A percentile compares a stretch with the other conserved stretches of the same genome.
Evolutionary conservation across 768 basidiomycete genomes (phyloP).

Genomic region (Auriscalpium orientale): DNA sequence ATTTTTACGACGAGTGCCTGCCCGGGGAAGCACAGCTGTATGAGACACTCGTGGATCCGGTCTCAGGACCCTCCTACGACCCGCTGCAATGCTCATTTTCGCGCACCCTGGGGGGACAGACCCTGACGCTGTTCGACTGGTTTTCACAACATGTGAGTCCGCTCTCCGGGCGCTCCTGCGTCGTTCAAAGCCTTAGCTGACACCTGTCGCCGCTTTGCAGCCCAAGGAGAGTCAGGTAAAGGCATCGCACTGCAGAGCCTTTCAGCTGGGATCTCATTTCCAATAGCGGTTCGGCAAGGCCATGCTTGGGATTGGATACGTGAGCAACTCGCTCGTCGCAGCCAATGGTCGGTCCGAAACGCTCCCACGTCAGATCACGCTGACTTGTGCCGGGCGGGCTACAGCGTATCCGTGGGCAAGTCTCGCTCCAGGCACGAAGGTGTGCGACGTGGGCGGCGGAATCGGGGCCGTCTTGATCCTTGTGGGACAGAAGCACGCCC

Average conservation of each 20-base stretch:
- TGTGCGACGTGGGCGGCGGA: constrained; percentile 28
- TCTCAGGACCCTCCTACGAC: constrained; percentile 16
- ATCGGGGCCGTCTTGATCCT: constrained; percentile 21
- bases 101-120: not conserved
- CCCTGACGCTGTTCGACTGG: constrained; percentile 2
- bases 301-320: not conserved
- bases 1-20: constrained; percentile 13
- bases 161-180: not conserved
- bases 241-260: not conserved
- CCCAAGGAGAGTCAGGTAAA: not conserved
- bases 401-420: constrained; percentile 24
- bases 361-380: not conserved
- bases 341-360: not conserved
- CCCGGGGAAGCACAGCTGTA: constrained; percentile 22
- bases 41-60: constrained; percentile 29
- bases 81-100: constrained; percentile 11
- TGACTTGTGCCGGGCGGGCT: not conserved
- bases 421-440: constrained; percentile 11
- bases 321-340: not conserved
- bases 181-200: too few species aligned
- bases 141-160: not conserved
- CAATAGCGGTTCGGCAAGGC: not conserved
- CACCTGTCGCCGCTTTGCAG: not conserved
- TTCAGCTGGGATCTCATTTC: not conserved
- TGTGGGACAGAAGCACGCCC: constrained; percentile 20